Base-by-base conservation (phyloP, 306 rosid species). In the Inga leiocalycina region DNA sequence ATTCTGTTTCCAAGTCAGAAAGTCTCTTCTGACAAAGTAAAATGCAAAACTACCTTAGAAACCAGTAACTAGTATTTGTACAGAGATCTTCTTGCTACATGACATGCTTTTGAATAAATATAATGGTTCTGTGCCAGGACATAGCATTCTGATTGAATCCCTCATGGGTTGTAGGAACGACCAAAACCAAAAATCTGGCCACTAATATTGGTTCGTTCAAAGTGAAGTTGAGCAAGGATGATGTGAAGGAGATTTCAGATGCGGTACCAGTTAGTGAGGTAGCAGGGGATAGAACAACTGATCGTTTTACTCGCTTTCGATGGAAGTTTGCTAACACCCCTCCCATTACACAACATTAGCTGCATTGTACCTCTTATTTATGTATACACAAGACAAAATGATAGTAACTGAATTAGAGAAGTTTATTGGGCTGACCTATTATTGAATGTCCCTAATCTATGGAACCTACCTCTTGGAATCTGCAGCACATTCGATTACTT, bases 241-340 rank as follows among this genome's bases (percentile, higher is more conserved):
- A 86, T 68, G 13, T 91, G 49, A 77, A 59, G 76, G 92, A 89
- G 85, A 86, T 92, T 48, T 87, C 88, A 68, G 90, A 89, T n/a
- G 73, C 80, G 6, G 52, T 88, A 67, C 87, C 91, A 43, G 35
- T 79, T 37, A 74, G 85, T 3, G 91, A 87, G 27, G 94, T 54
- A 19, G 62, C 62, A 17, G 93, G 93, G 69, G 73, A 81, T 48
- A 86, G 93, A 69, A 78, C 81, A 9, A 54, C 76, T 11, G 91
- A 43, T 3, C 43, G 41, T 74, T 85, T 82, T 37, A 32, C 83
- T 32, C 70, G 79, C 80, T 84, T 83, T 72, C 86, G 91, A 43
- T 93, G 97, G 97, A 88, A 80, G 83, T 93, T 88, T 85, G 92
- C 94, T 48, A 43, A 88, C 64, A 93, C 91, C 54, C 87, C 91